Base-by-base conservation (phyloP, 495 filamentous ascomycete species). In the Apodospora peruviana region DNA sequence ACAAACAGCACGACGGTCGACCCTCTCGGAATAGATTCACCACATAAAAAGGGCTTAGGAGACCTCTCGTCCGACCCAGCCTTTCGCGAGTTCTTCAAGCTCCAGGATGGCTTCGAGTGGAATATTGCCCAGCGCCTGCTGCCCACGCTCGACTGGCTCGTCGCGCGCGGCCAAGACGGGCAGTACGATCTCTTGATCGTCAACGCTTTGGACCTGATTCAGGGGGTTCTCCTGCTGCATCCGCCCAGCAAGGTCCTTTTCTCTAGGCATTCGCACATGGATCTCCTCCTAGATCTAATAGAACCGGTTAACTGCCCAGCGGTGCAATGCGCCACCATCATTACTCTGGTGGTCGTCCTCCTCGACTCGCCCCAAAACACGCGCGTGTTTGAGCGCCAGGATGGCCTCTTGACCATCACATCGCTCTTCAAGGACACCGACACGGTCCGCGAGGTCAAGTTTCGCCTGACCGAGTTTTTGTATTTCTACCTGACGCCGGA, bases 401-500 rank as follows among this genome's bases (percentile, higher is more conserved):
- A 96, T 65, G 93, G 93, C 25, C 78, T 98, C 1, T 77, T 94
- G 12, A 94, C 93, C 2, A 79, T 97, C n/a, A 95, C 91, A 19
- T 90, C 86, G 7, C 76, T 97, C 5, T 96, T 96, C 77, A 94
- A 94, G 65, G 81, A 78, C 51, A 82, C 87, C 29, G 77, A 81
- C 55, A 96, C 90, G 4, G 80, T 80, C 12, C 79, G 88, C 46
- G 88, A 91, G 53, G 91, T 98, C 48, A 96, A 94, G 66, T 80
- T 95, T 55, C 90, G 91, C 58, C 78, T 95, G 9, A 83, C 96
- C 49, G 93, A 98, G 61, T 96, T 98, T 64, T 70, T 98, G 4
- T 95, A 97, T 69, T 96, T 96, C 68, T 98, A 97, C 66, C 81
- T 98, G 41, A 96, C 96, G 84, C 90, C 91, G 23, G 93, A 97